These are phyloP conservation scores for Apodospora peruviana DNA, from an alignment of 495 filamentous ascomycete genomes.

Conservation along the genomic window DNA sequence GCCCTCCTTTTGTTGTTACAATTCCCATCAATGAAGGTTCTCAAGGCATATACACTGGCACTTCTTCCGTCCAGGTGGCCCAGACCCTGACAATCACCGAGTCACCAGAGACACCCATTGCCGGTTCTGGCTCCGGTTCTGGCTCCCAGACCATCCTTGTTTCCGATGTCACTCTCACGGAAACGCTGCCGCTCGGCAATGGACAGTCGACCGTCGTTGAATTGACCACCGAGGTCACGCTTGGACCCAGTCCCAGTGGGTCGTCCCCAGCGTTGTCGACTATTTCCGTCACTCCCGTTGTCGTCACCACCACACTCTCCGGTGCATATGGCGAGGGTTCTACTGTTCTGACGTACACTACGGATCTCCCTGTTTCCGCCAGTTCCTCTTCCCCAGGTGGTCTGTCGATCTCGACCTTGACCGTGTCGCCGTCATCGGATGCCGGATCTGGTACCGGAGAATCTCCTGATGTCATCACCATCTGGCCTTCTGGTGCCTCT, in stretches of 20 bases:
- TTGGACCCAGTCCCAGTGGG: conserved; percentile 1
- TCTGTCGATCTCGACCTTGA: conserved; percentile 1
- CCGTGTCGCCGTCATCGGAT: neutral
- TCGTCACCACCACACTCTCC: conserved; percentile 16
- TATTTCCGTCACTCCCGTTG: conserved; percentile 8
- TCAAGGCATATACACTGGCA: neutral
- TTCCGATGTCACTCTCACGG: conserved; percentile 17
- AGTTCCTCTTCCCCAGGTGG: neutral
- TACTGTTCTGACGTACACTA: conserved; percentile 15
- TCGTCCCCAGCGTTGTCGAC: neutral
- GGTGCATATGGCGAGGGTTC: conserved; percentile 10
- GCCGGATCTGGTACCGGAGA: neutral
- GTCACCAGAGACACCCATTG: neutral
- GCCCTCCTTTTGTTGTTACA: conserved; percentile 1
- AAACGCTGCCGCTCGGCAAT: conserved; percentile 18
- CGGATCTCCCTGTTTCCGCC: conserved; percentile 3
- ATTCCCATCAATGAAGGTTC: neutral
- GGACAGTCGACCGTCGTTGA: conserved; percentile 12
- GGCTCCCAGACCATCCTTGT: conserved; percentile 6
- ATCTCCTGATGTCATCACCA: conserved; percentile 11
- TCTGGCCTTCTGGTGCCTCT: conserved; percentile 6
- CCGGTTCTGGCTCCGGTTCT: neutral
- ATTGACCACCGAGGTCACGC: conserved; percentile 14
- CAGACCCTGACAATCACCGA: neutral
- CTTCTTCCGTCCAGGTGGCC: no score